Base-by-base conservation (phyloP, 2,329 filamentous ascomycete genomes). In the Colletotrichum simmondsii region DNA sequence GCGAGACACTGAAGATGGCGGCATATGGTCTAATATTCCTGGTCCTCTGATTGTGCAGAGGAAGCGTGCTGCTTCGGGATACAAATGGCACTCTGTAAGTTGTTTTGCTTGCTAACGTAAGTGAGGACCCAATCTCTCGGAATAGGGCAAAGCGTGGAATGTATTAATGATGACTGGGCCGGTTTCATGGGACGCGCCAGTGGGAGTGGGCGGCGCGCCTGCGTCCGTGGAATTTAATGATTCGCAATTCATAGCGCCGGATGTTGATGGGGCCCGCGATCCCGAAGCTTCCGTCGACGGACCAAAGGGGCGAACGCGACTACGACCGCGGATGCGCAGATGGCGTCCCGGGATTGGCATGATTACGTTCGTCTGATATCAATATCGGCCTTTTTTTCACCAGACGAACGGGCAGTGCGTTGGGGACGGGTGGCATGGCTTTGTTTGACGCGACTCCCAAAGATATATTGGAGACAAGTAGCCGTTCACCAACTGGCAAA, bases 351-450 rank as follows among this genome's bases (percentile, higher is more conserved):
- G 30, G 7, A 19, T 52, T 56, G 46, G 28, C 53, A 12, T 16
- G 22, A 56, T 61, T 61, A 12, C 32, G 46, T 71, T 71, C 63
- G 46, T 71, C 56, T 12, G 68, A 61, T 61, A 71, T 49, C 46
- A 49, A 61, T 61, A 71, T 35, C 56, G 46, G 24, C 37, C 16
- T 32, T 49, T 53, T 49, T 53, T 42, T 16, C 26, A n/a, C 63
- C 4, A 19, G 54, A 66, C 24, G 54, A 60, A 42, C 24, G 54
- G 54, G 32, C 30, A 49, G 26, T 24, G 52, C 16, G 24, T 53
- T 52, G 32, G 19, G 3, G 62, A 24, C 57, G 14, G 37, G 37
- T 22, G 32, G 42, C 53, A 32, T 19, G 35, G 46, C 28, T 14
- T 16, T 22, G 24, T 30, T 32, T 46, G 24, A n/a, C 24, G 5